A percentile compares a stretch with the other conserved stretches of the same genome.
Conservation (phyloP, 495 filamentous ascomycete genomes). For the Neohortaea acidophila region DNA sequence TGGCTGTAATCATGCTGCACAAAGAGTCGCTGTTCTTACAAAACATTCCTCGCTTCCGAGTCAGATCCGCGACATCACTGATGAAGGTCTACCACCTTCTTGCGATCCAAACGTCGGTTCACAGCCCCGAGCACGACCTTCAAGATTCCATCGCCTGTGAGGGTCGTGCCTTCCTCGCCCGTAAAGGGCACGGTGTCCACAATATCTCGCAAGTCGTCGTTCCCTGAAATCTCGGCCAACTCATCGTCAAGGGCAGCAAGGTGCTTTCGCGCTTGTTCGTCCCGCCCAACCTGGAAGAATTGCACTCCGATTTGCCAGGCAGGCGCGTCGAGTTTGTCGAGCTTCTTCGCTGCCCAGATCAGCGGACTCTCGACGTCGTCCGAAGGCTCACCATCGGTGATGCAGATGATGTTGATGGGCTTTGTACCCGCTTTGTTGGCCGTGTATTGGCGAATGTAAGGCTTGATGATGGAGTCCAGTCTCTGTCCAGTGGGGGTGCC, state of each 20-base stretch:
- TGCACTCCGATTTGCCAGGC: constrained; percentile 87
- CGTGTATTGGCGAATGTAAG: constrained; percentile 42
- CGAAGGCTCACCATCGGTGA: constrained; percentile 77
- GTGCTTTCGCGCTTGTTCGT: constrained; percentile 45
- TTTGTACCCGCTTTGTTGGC: constrained; percentile 40
- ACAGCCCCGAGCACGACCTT: constrained; percentile 68
- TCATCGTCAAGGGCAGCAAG: constrained; percentile 68
- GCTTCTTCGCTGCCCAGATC: constrained; percentile 44
- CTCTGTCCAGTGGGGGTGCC: constrained; percentile 63
- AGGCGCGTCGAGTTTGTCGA: constrained; percentile 58
- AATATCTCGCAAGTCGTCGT: constrained; percentile 61
- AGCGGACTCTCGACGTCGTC: constrained; percentile 71
- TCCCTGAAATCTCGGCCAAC: constrained; percentile 36
- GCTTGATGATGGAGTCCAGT: constrained; percentile 55
- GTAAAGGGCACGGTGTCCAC: constrained; percentile 82
- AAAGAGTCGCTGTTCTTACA: no score
- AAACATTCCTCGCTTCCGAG: constrained; percentile 1
- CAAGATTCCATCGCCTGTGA: constrained; percentile 56
- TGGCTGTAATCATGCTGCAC: no score
- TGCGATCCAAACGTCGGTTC: constrained; percentile 43
- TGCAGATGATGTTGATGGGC: constrained; percentile 83
- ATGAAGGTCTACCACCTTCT: constrained; percentile 21
- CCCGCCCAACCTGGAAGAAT: constrained; percentile 89
- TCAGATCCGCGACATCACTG: constrained; percentile 5
- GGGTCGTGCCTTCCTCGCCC: constrained; percentile 27